Percentiles rank a stretch among this genome's conserved stretches.
These are phyloP conservation scores for Candida chauliodis DNA, from an alignment of 805 yeast genomes.

Conservation along the genomic window DNA sequence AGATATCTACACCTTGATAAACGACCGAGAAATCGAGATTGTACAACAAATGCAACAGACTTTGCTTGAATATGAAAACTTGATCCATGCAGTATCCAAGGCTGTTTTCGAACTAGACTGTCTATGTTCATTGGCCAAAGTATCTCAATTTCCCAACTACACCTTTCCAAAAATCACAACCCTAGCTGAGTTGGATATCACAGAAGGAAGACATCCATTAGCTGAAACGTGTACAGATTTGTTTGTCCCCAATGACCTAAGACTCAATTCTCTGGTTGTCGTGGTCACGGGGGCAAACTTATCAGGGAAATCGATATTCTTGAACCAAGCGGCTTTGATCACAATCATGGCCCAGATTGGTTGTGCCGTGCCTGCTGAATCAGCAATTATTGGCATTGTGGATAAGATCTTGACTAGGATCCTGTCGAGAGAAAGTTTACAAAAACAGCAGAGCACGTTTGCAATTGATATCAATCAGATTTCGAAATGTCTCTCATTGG, in stretches of 20 bases:
- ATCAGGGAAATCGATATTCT: constrained; percentile 48
- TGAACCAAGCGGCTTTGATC: constrained; percentile 47
- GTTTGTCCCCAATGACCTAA: constrained; percentile 43
- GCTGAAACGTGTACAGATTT: constrained; percentile 36
- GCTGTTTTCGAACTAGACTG: constrained; percentile 8
- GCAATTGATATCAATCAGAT: constrained; percentile 47
- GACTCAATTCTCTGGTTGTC: constrained; percentile 18
- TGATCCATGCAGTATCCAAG: background rate
- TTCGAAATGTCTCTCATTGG: constrained; percentile 36
- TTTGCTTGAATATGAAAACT: constrained; percentile 3
- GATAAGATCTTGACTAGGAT: constrained; percentile 48
- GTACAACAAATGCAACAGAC: constrained; percentile 7
- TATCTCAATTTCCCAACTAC: constrained; percentile 4
- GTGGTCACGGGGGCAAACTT: constrained; percentile 42
- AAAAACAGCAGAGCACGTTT: constrained; percentile 46
- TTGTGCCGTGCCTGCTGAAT: constrained; percentile 49
- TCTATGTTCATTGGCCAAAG: constrained; percentile 9
- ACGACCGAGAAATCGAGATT: constrained; percentile 11
- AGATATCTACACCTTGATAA: constrained; percentile 9
- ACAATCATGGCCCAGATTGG: constrained; percentile 53
- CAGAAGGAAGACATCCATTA: constrained; percentile 46
- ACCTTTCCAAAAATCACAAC: constrained; percentile 4
- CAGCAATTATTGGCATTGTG: constrained; percentile 44
- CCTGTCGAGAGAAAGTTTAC: constrained; percentile 35
- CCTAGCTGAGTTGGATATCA: constrained; percentile 19